phyloP scores from a whole-genome alignment of 2,329 filamentous ascomycete species.

The Rhynchosporium secalis region DNA sequence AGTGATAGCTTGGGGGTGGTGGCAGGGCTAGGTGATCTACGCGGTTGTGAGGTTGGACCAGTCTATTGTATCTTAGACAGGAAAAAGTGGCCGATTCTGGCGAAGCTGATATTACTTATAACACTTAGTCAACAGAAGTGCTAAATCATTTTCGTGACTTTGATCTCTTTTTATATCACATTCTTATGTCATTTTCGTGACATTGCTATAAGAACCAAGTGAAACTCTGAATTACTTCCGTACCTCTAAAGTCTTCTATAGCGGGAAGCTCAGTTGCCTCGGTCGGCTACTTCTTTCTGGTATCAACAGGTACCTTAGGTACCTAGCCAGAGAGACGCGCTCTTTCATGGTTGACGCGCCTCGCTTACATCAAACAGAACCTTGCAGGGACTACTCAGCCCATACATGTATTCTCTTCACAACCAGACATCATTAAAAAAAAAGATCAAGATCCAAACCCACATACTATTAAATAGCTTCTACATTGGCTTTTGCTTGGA shows the following conservation, averaged over 20 bases:
- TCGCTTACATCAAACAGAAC: constrained; percentile 9
- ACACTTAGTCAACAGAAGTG: too few relatives aligned
- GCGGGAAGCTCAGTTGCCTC: too few relatives aligned
- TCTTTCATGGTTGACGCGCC: constrained; percentile 2
- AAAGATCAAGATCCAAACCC: neutral
- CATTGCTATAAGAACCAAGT: too few relatives aligned
- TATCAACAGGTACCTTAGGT: neutral
- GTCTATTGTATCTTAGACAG: neutral
- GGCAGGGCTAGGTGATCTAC: neutral
- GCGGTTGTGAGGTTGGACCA: neutral
- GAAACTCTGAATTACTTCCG: too few relatives aligned
- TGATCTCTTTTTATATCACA: too few relatives aligned
- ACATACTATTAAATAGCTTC: too few relatives aligned
- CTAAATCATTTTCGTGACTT: too few relatives aligned
- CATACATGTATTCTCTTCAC: constrained; percentile 6
- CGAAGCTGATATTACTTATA: too few relatives aligned
- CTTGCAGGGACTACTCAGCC: neutral
- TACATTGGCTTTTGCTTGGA: too few relatives aligned
- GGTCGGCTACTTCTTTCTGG: too few relatives aligned
- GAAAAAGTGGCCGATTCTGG: neutral
- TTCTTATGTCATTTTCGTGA: too few relatives aligned
- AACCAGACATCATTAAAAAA: neutral
- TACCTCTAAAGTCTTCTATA: too few relatives aligned
- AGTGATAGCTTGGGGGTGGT: neutral
- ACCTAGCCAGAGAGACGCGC: constrained; percentile 4